phyloP scores from a whole-genome alignment of 225 moss, liverwort and hornwort genomes.

The Polytrichum commune region DNA sequence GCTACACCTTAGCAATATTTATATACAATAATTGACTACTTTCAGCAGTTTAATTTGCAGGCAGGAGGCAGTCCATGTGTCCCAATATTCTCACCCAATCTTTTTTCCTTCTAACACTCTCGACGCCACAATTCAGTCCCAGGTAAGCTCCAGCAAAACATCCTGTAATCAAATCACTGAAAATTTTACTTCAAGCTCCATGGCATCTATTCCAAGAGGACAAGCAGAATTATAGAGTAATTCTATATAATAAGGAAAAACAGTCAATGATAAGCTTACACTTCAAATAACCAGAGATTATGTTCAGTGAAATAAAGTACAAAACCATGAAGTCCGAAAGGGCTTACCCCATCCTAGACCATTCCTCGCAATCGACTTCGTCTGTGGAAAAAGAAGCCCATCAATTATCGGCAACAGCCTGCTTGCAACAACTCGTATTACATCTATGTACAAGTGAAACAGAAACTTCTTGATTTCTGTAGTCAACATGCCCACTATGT shows the following conservation, averaged over 20 bases:
- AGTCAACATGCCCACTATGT: constrained; percentile 13
- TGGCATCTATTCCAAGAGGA: no score
- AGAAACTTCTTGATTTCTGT: constrained; percentile 15
- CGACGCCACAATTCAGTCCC: constrained; percentile 89
- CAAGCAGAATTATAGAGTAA: no score
- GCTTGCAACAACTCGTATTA: constrained; percentile 72
- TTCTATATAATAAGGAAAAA: no score
- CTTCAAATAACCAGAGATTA: no score
- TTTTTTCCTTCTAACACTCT: constrained; percentile 81
- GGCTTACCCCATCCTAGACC: constrained; percentile 98
- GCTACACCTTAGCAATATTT: no score
- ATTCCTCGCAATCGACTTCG: constrained; percentile 94
- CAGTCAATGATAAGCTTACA: no score
- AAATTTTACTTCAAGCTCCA: background rate
- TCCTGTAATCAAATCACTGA: constrained; percentile 45
- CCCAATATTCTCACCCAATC: constrained; percentile 73
- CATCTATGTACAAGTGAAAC: constrained; percentile 45
- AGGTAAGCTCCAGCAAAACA: constrained; percentile 93
- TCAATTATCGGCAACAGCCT: constrained; percentile 68
- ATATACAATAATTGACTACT: background rate
- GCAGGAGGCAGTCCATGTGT: background rate
- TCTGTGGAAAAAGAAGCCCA: constrained; percentile 75
- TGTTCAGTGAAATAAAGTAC: background rate
- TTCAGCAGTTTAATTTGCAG: background rate
- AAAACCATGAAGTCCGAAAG: background rate